Evolutionary conservation across 2,329 filamentous ascomycete species (phyloP), one percentile per base, ranked within the genome.

Genomic region (Cercospora citrullina): DNA sequence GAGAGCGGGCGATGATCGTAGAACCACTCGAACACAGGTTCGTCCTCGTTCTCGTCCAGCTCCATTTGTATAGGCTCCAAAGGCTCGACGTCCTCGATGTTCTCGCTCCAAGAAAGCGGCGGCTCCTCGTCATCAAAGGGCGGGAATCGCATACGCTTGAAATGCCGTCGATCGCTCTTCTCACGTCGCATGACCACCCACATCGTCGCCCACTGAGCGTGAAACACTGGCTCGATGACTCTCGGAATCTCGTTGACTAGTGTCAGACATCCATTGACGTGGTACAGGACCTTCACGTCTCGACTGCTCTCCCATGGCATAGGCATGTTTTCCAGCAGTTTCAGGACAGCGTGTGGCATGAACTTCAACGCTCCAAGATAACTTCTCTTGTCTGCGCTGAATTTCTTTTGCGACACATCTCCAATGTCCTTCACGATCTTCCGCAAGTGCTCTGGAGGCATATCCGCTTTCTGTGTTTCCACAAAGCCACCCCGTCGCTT

Each of bases 191-290:
- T 99, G 55, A 91, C 93, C 28, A 96, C 90, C 95, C 95, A 99
- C 95, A 99, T 99, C 64, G 94, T 96, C 12, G 95, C 95, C 95
- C 95, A 99, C 80, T 99, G 95, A 66, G 95, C 95, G 78, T 97
- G 94, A 80, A 96, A 99, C 4, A 99, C 92, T 0, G 95, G 95
- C 78, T 98, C 95, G 76, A 99, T 98, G 65, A 99, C 96, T 75
- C 96, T 88, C 14, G 96, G 95, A 6, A 90, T 93, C 83, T 99
- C 95, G 79, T 99, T 99, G 76, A 99, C 96, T 65, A 99, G 83
- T 1, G 95, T 99, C 81, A 99, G 81, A 77, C 96, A 99, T 31
- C 95, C 95, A 77, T 99, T 99, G 75, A 98, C 94, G 78, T 99
- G 95, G 80, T 99, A 99, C 12, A 99, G 85, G 30, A 99, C 95